These are phyloP conservation scores for Nicotiana otophora DNA, from an alignment of 257 asterid species.

Conservation along the genomic window DNA sequence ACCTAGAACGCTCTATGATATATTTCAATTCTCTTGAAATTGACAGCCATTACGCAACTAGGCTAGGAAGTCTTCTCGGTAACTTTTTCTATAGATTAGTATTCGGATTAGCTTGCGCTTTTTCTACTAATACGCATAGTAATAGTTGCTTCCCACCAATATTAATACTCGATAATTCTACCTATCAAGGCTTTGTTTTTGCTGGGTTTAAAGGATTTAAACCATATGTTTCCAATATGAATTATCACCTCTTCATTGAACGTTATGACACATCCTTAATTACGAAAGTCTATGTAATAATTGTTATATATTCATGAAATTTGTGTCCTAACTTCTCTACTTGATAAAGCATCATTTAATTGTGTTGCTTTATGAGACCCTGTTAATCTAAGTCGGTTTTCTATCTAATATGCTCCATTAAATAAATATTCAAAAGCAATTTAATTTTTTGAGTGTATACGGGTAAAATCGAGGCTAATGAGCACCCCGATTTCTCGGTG, in stretches of 20 bases:
- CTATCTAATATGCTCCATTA: not conserved
- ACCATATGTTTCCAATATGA: not conserved
- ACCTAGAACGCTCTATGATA: slow-evolving; percentile 7
- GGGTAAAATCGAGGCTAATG: too few relatives aligned
- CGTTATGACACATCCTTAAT: not conserved
- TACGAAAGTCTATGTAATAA: not conserved
- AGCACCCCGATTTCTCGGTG: too few relatives aligned
- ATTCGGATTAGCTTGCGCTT: not conserved
- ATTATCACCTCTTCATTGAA: not conserved
- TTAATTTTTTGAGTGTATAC: too few relatives aligned
- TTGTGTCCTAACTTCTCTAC: not conserved
- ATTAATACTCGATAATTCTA: not conserved
- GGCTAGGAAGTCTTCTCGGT: not conserved
- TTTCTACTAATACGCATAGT: not conserved
- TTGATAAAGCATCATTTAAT: not conserved
- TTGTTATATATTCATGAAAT: not conserved
- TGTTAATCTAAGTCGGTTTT: slow-evolving; percentile 7
- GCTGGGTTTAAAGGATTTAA: not conserved
- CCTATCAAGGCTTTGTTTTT: not conserved
- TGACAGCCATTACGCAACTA: slow-evolving; percentile 9
- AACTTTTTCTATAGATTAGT: not conserved
- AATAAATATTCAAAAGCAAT: not conserved
- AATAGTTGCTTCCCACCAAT: not conserved
- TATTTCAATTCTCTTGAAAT: slow-evolving; percentile 4
- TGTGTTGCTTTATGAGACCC: slow-evolving; percentile 8